Conservation (phyloP, 495 filamentous ascomycete species). For the Penicillium malachiteum region DNA sequence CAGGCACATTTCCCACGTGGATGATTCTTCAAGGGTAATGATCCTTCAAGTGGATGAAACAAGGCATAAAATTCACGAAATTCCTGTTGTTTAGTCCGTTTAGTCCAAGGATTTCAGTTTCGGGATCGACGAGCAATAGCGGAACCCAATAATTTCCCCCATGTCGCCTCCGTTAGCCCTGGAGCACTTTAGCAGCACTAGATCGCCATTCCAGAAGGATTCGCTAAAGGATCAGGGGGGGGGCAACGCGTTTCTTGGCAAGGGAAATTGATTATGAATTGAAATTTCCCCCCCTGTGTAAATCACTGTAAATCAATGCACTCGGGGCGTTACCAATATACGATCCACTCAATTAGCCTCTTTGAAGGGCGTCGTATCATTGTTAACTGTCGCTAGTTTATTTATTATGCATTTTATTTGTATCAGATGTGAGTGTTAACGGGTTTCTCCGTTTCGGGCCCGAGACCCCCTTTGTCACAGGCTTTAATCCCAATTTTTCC, state of each 20-base stretch:
- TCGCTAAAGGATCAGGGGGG: background rate
- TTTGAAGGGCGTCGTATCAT: too few species aligned
- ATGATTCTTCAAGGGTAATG: background rate
- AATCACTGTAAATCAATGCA: background rate
- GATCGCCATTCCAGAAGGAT: constrained; percentile 10
- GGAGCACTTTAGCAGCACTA: too few species aligned
- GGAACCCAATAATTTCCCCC: background rate
- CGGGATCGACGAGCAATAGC: background rate
- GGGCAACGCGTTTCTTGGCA: background rate
- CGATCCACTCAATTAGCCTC: too few species aligned
- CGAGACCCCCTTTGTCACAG: too few species aligned
- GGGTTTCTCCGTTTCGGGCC: too few species aligned
- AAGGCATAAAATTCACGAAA: background rate
- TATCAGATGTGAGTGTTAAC: too few species aligned
- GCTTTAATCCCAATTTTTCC: too few species aligned
- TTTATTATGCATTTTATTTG: too few species aligned
- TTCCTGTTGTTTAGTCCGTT: background rate
- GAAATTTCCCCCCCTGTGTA: background rate
- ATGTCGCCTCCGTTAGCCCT: too few species aligned
- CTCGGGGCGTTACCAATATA: background rate
- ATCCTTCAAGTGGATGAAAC: background rate
- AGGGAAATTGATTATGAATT: background rate
- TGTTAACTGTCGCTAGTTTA: too few species aligned
- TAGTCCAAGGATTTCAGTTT: background rate
- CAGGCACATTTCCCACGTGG: background rate